Evolutionary conservation across 2,329 filamentous ascomycete genomes (phyloP).

Genomic region (Fonsecaea nubica): DNA sequence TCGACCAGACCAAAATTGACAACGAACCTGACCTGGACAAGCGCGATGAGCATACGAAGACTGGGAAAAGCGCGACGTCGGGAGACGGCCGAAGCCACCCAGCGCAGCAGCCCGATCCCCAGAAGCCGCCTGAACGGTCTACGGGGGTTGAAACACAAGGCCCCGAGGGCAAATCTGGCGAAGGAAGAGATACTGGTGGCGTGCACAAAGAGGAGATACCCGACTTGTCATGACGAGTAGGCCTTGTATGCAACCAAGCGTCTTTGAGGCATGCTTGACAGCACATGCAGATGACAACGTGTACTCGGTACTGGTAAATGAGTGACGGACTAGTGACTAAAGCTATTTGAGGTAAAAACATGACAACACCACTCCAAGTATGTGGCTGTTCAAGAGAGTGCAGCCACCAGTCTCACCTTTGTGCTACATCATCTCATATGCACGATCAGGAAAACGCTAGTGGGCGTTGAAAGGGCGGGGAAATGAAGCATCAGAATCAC

Average conservation of each 20-base stretch:
- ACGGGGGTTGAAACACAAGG: slow-evolving; percentile 24
- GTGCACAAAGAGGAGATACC: background rate
- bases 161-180: slow-evolving; percentile 12
- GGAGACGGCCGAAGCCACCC: slow-evolving; percentile 16
- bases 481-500: background rate
- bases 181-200: background rate
- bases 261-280: background rate
- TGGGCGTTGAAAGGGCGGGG: background rate
- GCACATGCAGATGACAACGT: background rate
- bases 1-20: slow-evolving; percentile 22
- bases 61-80: slow-evolving; percentile 8
- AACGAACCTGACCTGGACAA: slow-evolving; percentile 17
- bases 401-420: background rate
- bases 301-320: too few species aligned
- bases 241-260: background rate
- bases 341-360: background rate
- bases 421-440: too few species aligned
- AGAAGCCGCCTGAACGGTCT: slow-evolving; percentile 14
- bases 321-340: background rate
- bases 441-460: background rate
- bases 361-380: background rate
- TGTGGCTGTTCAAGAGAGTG: background rate
- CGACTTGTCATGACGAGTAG: background rate
- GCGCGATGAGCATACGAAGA: slow-evolving; percentile 9
- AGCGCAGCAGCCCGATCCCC: slow-evolving; percentile 25